Base-by-base conservation (phyloP, 2,329 filamentous ascomycete species). In the Raffaelea albimanens region DNA sequence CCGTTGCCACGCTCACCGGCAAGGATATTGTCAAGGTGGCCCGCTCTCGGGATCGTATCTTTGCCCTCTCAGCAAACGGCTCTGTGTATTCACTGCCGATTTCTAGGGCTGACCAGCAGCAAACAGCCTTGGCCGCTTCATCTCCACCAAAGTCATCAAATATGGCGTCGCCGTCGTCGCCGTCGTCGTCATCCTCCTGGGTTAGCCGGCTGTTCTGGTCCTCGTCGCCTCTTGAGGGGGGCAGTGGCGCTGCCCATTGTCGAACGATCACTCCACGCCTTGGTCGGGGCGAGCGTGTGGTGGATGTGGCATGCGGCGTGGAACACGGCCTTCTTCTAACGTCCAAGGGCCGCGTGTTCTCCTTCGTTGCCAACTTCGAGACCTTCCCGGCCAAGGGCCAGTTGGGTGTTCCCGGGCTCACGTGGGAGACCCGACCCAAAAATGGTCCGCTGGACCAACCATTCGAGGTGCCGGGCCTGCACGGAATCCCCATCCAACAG, bases 291-390 rank as follows among this genome's bases (percentile, higher is more conserved):
- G 90, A 95, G 64, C 85, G 76, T 50, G 70, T 97, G 8, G 77
- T 77, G 0, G 76, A 87, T 45, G 77, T 97, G 49, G 77, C 80
- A 50, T 81, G 83, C 53, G 93, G 93, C 2, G 73, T 87, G 14
- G 89, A 97, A 59, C 91, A 97, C 62, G 85, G 84, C 29, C 73
- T 97, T 1, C 73, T 98, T 44, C 73, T 96, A 51, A 96, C 91
- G 0, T 88, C 80, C 42, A 78, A 77, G 45, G 93, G 93, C 1
- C 85, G 91, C 38, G 76, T 97, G 31, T 97, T 94, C 65, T 86
- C 90, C 2, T 83, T 86, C n/a, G 91, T 87, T 2, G 82, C 88
- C 2, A 88, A 85, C 52, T 82, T 82, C 18, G 77, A 85, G 48
- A 74, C 81, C 45, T 97, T 85, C 60, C 93, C 93, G 1, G 76